Conservation (phyloP, 192 early-diverging fungal genomes). For the Anaeromyces robustus region DNA sequence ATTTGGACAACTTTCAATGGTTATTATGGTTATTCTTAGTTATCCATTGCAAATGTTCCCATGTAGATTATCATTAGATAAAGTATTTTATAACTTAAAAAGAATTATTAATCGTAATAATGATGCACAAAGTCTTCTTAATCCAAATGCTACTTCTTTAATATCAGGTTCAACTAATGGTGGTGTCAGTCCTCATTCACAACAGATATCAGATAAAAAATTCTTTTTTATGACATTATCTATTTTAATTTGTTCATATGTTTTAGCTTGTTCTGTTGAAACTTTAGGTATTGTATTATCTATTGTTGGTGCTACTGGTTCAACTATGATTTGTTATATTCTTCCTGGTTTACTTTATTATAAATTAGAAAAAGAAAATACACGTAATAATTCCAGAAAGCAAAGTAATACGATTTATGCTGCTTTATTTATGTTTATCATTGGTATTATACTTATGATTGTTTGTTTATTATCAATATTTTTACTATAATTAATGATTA, state of each 20-base stretch:
- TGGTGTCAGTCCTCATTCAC: background rate
- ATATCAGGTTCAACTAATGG: slow-evolving; percentile 4
- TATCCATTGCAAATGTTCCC: slow-evolving; percentile 93
- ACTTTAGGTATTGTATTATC: slow-evolving; percentile 46
- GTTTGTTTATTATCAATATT: too few species aligned
- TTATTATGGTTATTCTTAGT: slow-evolving; percentile 71
- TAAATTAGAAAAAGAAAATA: too few species aligned
- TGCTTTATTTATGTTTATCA: too few species aligned
- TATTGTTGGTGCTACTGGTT: slow-evolving; percentile 92
- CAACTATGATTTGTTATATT: slow-evolving; percentile 90
- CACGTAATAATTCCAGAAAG: too few species aligned
- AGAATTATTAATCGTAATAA: background rate
- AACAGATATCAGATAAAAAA: slow-evolving; percentile 5
- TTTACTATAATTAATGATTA: too few species aligned
- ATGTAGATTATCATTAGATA: slow-evolving; percentile 72
- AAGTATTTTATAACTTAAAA: slow-evolving; percentile 33
- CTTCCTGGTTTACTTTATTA: too few species aligned
- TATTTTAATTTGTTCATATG: slow-evolving; percentile 52
- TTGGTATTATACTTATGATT: too few species aligned
- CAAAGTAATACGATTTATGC: too few species aligned
- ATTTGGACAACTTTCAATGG: slow-evolving; percentile 73
- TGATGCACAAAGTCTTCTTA: background rate
- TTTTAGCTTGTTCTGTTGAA: slow-evolving; percentile 31
- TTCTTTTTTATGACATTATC: slow-evolving; percentile 36
- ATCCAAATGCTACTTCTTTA: background rate